Conservation (phyloP, 1,284 basidiomycete species). For the Sanghuangporus weigelae region DNA sequence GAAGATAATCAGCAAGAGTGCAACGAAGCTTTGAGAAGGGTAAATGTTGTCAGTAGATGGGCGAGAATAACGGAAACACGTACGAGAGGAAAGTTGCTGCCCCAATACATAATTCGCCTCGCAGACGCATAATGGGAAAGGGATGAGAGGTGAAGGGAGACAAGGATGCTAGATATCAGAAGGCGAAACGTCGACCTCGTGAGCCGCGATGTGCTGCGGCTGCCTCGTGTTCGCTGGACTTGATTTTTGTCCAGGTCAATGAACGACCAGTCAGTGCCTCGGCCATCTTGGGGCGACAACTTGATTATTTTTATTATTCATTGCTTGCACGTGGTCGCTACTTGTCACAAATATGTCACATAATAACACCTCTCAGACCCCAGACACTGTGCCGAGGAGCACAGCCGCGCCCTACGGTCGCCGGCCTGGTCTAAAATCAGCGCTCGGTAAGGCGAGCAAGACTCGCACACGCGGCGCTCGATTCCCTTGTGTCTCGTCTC, state of each 20-base stretch:
- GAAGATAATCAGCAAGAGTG: slow-evolving; percentile 71
- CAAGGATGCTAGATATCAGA: not conserved
- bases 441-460: not conserved
- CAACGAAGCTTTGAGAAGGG: slow-evolving; percentile 42
- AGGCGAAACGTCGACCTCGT: not conserved
- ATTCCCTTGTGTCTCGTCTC: not conserved
- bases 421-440: not conserved
- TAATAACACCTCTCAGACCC: not conserved
- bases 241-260: not conserved
- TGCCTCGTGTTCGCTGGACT: not conserved
- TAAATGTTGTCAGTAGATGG: not conserved
- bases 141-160: not conserved
- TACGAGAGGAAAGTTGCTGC: slow-evolving; percentile 20
- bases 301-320: not conserved
- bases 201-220: not conserved
- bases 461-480: not conserved
- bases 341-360: not conserved
- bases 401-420: not conserved
- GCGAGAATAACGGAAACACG: slow-evolving; percentile 3
- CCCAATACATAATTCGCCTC: slow-evolving; percentile 22
- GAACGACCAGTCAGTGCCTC: not conserved
- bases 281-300: not conserved
- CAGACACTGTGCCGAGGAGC: not conserved
- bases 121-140: slow-evolving; percentile 16
- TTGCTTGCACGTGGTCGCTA: not conserved